Conservation (phyloP, 306 rosid genomes). For the Trifolium repens region DNA sequence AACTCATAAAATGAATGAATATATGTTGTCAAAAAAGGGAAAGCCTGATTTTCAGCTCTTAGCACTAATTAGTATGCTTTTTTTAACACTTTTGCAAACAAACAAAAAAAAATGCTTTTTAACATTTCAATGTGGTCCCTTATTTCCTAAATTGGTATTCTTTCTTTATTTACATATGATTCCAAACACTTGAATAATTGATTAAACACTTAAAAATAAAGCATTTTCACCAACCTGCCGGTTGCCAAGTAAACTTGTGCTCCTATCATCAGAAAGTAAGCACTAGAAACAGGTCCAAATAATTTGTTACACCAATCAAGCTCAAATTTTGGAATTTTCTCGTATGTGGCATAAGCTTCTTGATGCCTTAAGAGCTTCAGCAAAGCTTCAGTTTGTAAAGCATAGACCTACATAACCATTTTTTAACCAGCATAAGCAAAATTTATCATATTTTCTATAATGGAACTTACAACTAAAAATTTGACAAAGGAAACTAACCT, state of each 20-base stretch:
- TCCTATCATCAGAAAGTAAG: constrained; percentile 64
- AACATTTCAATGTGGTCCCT: constrained; percentile 17
- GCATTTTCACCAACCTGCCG: constrained; percentile 74
- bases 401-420: constrained; percentile 62
- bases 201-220: constrained; percentile 13
- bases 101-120: background rate
- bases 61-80: background rate
- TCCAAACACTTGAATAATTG: constrained; percentile 15
- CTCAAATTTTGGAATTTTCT: constrained; percentile 63
- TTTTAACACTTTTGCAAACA: background rate
- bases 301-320: constrained; percentile 56
- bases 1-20: constrained; percentile 4
- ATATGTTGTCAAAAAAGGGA: background rate
- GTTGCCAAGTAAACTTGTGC: constrained; percentile 73
- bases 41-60: background rate
- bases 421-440: background rate
- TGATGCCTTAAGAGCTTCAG: constrained; percentile 71
- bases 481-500: constrained; percentile 52
- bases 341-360: constrained; percentile 72
- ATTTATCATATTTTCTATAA: no score
- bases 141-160: background rate
- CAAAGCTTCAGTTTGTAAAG: constrained; percentile 87
- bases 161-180: constrained; percentile 11
- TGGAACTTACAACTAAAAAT: no score
- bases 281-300: constrained; percentile 58